Evolutionary conservation across 139 green algal species (phyloP).

Genomic region (Chlorella vulgaris): DNA sequence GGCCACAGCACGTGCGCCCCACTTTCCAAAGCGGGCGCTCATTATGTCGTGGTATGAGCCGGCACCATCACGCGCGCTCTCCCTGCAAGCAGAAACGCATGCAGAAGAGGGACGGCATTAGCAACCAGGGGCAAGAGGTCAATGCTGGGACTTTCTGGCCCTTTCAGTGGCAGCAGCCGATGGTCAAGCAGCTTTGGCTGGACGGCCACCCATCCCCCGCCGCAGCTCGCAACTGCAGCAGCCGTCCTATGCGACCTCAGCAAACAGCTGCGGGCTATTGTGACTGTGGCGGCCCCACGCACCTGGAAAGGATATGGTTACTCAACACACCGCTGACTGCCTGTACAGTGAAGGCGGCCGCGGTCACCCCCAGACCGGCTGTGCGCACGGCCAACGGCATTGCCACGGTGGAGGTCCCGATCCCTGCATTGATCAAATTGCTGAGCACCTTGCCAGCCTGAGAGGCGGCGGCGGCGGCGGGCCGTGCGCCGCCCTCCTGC

Average conservation of each 20-base stretch:
- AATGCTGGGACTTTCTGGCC: background rate
- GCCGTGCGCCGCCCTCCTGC: background rate
- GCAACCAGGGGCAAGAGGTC: no score
- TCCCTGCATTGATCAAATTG: constrained; percentile 14
- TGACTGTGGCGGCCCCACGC: no score
- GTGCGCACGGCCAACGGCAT: constrained; percentile 12
- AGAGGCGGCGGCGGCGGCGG: background rate
- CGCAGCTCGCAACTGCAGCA: no score
- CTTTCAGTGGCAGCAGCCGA: background rate
- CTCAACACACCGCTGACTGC: constrained; percentile 1
- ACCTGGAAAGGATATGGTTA: constrained; percentile 25
- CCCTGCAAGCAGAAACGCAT: background rate
- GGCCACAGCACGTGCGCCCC: constrained; percentile 19
- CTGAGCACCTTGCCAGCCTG: background rate
- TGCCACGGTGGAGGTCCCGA: constrained; percentile 15
- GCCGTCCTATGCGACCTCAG: no score
- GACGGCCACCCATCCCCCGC: no score
- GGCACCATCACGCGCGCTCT: constrained; percentile 1
- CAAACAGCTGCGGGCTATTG: no score
- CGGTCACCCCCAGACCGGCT: background rate
- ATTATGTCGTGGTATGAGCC: constrained; percentile 22
- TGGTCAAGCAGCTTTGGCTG: no score
- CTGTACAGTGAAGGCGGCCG: constrained; percentile 1
- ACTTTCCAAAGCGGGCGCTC: constrained; percentile 20
- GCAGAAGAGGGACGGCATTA: background rate